Evolutionary conservation across 306 rosid genomes (phyloP).

Genomic region (Cucurbita moschata): DNA sequence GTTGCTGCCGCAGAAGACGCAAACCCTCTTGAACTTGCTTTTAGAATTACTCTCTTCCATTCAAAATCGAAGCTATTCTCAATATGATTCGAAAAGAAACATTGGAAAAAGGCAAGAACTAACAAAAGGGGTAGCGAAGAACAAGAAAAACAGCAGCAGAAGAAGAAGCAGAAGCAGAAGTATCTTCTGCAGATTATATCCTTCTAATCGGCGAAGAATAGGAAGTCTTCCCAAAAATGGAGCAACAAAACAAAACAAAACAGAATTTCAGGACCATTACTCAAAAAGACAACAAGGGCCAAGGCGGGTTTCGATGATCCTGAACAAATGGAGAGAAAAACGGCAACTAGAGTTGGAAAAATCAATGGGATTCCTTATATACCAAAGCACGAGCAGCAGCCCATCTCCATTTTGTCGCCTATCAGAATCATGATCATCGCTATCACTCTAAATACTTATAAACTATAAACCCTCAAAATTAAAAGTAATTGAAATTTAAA

Average conservation of each 20-base stretch:
- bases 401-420: neutral
- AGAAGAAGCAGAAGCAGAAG: neutral
- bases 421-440: neutral
- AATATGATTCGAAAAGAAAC: constrained; percentile 20
- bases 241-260: constrained; percentile 17
- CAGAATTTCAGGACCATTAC: constrained; percentile 12
- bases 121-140: neutral
- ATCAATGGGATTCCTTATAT: neutral
- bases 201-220: constrained; percentile 4
- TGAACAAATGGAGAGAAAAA: neutral
- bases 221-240: constrained; percentile 8
- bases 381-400: neutral
- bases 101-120: constrained; percentile 11
- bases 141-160: neutral
- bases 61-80: constrained; percentile 18
- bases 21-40: constrained; percentile 66
- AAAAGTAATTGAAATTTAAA: no score
- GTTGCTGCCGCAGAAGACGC: constrained; percentile 96
- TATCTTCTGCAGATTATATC: constrained; percentile 11
- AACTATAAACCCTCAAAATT: neutral
- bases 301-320: constrained; percentile 8
- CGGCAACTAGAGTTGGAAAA: neutral
- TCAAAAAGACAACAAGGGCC: constrained; percentile 18
- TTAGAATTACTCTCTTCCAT: constrained; percentile 48
- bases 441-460: neutral